These are phyloP conservation scores for Oenanthe javanica DNA, from an alignment of 140 eudicot species.

Conservation along the genomic window DNA sequence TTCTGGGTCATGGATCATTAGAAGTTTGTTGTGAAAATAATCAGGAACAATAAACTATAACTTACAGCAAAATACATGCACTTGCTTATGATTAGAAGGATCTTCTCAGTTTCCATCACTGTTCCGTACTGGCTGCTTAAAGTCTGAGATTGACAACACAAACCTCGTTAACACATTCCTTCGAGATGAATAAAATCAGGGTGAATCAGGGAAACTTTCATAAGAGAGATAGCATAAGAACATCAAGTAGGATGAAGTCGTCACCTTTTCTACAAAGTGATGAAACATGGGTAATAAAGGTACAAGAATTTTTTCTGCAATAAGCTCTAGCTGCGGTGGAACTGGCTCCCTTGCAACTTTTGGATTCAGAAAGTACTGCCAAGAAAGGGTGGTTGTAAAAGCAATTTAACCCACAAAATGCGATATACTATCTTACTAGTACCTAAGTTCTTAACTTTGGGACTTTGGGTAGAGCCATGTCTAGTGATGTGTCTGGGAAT, in stretches of 20 bases:
- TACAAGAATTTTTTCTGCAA: constrained; percentile 47
- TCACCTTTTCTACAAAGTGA: constrained; percentile 32
- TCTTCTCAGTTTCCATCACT: constrained; percentile 41
- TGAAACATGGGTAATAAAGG: constrained; percentile 57
- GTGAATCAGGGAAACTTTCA: neutral
- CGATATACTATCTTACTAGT: neutral
- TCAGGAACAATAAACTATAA: constrained; percentile 11
- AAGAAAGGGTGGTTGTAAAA: neutral
- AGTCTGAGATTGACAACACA: constrained; percentile 20
- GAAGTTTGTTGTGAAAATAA: neutral
- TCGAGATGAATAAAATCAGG: neutral
- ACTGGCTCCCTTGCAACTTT: constrained; percentile 73
- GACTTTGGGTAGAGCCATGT: neutral
- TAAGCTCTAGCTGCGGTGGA: constrained; percentile 58
- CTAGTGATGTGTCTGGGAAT: neutral
- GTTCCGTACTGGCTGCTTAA: constrained; percentile 24
- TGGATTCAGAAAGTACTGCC: constrained; percentile 75
- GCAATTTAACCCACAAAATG: neutral
- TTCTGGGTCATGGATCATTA: neutral
- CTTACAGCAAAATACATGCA: constrained; percentile 74
- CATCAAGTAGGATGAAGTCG: neutral
- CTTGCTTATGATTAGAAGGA: constrained; percentile 53
- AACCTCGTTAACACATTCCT: constrained; percentile 3
- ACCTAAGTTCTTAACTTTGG: neutral
- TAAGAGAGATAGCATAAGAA: neutral